Percentiles rank a stretch among this genome's conserved stretches.
phyloP scores from a whole-genome alignment of 129 eudicot genomes.

The Ambrosia artemisiifolia region DNA sequence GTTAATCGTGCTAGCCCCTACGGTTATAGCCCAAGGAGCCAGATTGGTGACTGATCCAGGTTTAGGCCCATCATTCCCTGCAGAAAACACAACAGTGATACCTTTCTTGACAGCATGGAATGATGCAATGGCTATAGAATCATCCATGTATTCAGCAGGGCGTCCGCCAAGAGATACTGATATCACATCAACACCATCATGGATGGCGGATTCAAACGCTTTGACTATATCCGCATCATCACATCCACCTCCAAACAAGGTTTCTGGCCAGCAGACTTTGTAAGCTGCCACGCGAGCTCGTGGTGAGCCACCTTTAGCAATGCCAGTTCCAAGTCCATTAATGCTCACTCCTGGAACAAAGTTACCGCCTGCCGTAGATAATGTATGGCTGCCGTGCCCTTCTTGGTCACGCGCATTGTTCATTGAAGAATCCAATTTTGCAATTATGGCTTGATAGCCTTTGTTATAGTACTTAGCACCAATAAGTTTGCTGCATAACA shows the following conservation, averaged over 20 bases:
- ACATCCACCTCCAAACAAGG: conserved; percentile 28
- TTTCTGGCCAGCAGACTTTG: conserved; percentile 70
- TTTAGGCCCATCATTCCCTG: conserved; percentile 61
- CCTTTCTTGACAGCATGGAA: conserved; percentile 65
- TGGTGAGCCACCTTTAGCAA: conserved; percentile 86
- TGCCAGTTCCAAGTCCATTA: conserved; percentile 46
- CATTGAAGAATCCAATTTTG: neutral
- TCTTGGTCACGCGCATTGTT: conserved; percentile 51
- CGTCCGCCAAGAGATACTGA: conserved; percentile 60
- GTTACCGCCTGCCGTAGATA: conserved; percentile 88
- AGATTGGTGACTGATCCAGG: conserved; percentile 50
- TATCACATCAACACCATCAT: conserved; percentile 82
- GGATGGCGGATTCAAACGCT: conserved; percentile 70
- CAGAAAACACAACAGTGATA: conserved; percentile 58
- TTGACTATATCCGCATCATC: conserved; percentile 56
- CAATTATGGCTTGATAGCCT: conserved; percentile 36
- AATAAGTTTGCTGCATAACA: conserved; percentile 67
- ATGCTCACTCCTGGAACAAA: conserved; percentile 53
- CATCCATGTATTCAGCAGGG: conserved; percentile 26
- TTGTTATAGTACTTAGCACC: conserved; percentile 82
- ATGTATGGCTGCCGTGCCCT: conserved; percentile 87
- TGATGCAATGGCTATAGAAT: conserved; percentile 54
- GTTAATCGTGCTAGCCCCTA: conserved; percentile 67
- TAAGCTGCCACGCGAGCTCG: conserved; percentile 81
- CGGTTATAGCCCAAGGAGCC: conserved; percentile 77